These are phyloP conservation scores for Solanum bukasovii DNA, from an alignment of 257 asterid genomes.

Conservation along the genomic window DNA sequence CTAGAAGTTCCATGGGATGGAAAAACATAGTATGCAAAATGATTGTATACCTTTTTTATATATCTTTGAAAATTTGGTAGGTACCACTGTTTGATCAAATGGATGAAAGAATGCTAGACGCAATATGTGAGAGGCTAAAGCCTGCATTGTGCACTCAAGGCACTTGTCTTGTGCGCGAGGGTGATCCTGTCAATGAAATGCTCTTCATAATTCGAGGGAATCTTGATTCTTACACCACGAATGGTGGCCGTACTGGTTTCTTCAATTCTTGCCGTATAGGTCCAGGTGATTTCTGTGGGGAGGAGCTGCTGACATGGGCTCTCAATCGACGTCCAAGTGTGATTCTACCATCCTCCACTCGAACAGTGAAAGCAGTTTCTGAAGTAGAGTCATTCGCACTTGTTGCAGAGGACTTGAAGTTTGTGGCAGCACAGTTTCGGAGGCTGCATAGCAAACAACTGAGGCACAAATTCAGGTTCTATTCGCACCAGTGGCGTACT, in stretches of 20 bases:
- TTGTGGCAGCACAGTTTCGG: slow-evolving; percentile 69
- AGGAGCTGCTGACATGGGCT: slow-evolving; percentile 95
- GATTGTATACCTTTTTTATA: background rate
- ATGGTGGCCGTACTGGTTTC: slow-evolving; percentile 94
- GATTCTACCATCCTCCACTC: slow-evolving; percentile 83
- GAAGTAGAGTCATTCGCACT: slow-evolving; percentile 90
- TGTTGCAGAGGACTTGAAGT: slow-evolving; percentile 63
- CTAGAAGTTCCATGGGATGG: background rate
- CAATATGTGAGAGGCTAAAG: slow-evolving; percentile 87
- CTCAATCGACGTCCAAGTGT: slow-evolving; percentile 79
- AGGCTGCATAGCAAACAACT: slow-evolving; percentile 84
- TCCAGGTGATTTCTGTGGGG: slow-evolving; percentile 87
- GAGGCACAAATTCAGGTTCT: slow-evolving; percentile 82
- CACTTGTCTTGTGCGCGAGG: slow-evolving; percentile 75
- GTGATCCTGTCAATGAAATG: slow-evolving; percentile 92
- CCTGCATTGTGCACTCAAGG: slow-evolving; percentile 72
- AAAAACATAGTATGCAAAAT: background rate
- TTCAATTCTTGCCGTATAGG: slow-evolving; percentile 76
- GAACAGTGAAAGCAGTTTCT: slow-evolving; percentile 69
- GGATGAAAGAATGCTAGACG: slow-evolving; percentile 85
- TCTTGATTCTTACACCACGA: slow-evolving; percentile 84
- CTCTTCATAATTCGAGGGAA: slow-evolving; percentile 81
- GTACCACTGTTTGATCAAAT: slow-evolving; percentile 88
- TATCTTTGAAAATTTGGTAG: slow-evolving; percentile 16
- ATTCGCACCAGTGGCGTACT: slow-evolving; percentile 94